Base-by-base conservation (phyloP, 352 stramenopile species). In the Phytophthora citricola region DNA sequence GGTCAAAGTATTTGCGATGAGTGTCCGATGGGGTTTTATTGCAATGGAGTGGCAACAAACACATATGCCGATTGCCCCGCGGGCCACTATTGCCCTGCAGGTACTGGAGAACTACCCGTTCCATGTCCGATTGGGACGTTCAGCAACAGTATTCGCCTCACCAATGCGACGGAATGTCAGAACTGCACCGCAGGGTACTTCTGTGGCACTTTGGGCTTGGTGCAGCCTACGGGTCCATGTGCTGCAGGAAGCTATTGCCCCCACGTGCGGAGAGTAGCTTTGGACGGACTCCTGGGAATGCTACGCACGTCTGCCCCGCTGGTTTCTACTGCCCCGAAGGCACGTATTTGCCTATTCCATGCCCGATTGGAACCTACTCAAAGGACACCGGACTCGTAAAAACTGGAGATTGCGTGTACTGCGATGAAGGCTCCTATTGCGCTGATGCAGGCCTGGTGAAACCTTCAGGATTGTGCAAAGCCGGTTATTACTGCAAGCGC, bases 81-180 rank as follows among this genome's bases (percentile, higher is more conserved):
- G 0, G 80, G 75, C 15, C 75, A 72, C 20, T 91, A 74, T 31
- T 94, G 87, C 38, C 79, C 83, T 22, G 14, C 41, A 14, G 67
- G 70, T 12, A 89, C 81, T 4, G 73, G 44, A 7, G 75, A 71
- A 41, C 60, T 68, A 2, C 73, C 82, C 3, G 26, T 69, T 2
- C 73, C 77, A 6, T 97, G 92, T 63, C 85, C 89, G 0, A 26
- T 79, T 0, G 91, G 90, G 11, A 92, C 90, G 0, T 97, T 93
- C 53, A 85, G 71, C 45, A 73, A 68, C 5, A 38, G 31, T 0
- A 69, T 64, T 5, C 74, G 73, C 26, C 63, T 89, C 5, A 55
- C 66, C 0, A 89, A 76, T 10, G 66, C 52, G 2, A 65, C 57
- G 2, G 69, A 84, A 24, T 94, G 89, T 15, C 20, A 63, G 2